Evolutionary conservation across 768 basidiomycete genomes (phyloP).

Genomic region (Lactarius hengduanensis): DNA sequence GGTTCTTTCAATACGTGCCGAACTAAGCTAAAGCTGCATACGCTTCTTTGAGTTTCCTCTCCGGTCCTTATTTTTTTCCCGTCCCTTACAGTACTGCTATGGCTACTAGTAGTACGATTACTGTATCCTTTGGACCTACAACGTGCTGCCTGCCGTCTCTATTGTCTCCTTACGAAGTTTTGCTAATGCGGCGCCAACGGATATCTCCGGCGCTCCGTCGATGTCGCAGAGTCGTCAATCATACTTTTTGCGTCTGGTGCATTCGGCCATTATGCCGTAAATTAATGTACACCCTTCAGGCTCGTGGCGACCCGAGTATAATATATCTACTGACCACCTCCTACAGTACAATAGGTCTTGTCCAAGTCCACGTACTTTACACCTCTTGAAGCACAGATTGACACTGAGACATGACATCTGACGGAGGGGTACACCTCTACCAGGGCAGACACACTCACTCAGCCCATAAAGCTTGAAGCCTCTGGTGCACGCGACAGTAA

Average conservation of each 20-base stretch:
- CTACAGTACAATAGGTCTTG: no score
- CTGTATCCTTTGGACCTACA: neutral
- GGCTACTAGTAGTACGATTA: no score
- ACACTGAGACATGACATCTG: neutral
- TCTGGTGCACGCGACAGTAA: neutral
- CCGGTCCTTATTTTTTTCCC: neutral
- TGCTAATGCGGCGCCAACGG: neutral
- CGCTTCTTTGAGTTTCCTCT: neutral
- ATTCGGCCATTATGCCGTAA: conserved; percentile 17
- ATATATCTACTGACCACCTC: no score
- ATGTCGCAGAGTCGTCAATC: conserved; percentile 11
- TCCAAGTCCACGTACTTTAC: neutral
- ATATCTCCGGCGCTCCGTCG: conserved; percentile 17
- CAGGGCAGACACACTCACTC: neutral
- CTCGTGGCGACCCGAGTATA: neutral
- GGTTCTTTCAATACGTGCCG: neutral
- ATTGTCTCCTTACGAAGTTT: neutral
- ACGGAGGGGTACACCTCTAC: neutral
- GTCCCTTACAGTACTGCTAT: no score
- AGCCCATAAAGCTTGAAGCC: neutral
- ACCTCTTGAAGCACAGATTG: no score
- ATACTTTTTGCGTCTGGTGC: conserved; percentile 1
- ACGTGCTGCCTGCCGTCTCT: neutral
- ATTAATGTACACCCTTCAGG: neutral
- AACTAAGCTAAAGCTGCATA: neutral